Conservation (phyloP, 1,284 basidiomycete species). For the Malassezia dermatis region DNA sequence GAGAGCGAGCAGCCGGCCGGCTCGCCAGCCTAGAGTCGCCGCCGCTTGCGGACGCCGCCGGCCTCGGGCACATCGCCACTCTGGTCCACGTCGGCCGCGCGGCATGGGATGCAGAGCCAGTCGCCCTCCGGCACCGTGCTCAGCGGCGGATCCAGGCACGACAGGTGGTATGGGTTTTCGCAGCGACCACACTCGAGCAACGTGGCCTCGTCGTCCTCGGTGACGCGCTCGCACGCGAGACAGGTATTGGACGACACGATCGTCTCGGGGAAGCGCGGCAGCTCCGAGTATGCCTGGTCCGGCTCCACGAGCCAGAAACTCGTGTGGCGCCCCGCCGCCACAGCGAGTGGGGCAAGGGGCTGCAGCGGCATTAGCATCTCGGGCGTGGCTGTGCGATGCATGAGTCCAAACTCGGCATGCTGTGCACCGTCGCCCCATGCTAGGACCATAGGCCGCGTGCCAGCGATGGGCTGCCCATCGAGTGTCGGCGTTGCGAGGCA, state of each 20-base stretch:
- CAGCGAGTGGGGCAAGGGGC: slow-evolving; percentile 65
- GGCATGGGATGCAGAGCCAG: slow-evolving; percentile 35
- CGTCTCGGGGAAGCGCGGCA: slow-evolving; percentile 42
- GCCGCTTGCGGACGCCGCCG: slow-evolving; percentile 1
- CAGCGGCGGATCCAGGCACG: slow-evolving; percentile 70
- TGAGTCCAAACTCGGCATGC: slow-evolving; percentile 72
- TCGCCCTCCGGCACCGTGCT: slow-evolving; percentile 64
- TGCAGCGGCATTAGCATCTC: slow-evolving; percentile 64
- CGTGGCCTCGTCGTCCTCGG: slow-evolving; percentile 62
- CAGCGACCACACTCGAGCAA: slow-evolving; percentile 56
- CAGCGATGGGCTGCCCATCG: slow-evolving; percentile 49
- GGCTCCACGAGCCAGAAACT: slow-evolving; percentile 65
- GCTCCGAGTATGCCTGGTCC: slow-evolving; percentile 33
- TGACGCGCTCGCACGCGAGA: slow-evolving; percentile 59
- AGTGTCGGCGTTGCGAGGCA: slow-evolving; percentile 51
- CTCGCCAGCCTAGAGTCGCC: not conserved
- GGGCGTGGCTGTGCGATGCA: slow-evolving; percentile 61
- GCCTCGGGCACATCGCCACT: not conserved
- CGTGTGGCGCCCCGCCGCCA: slow-evolving; percentile 74
- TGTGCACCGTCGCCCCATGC: slow-evolving; percentile 64
- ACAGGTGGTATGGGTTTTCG: slow-evolving; percentile 74
- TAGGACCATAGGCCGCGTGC: slow-evolving; percentile 52
- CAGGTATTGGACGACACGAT: slow-evolving; percentile 63
- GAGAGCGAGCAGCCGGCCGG: not conserved
- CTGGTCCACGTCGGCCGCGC: not conserved